phyloP scores from a whole-genome alignment of 805 yeast species.

The Sungouiozyma ichnusensis region DNA sequence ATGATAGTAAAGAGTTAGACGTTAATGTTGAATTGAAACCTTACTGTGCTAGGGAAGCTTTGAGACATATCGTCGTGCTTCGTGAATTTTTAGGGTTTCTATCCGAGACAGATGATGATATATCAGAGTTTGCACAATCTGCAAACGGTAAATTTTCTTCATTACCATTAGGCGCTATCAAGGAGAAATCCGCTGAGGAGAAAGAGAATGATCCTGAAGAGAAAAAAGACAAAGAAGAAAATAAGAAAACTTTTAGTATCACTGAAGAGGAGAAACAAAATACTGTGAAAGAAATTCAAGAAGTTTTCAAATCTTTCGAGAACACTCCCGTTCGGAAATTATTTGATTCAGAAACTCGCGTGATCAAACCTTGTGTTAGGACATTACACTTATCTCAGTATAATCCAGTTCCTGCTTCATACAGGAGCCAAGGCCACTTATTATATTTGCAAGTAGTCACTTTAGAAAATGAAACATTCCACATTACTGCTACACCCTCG shows the following conservation, averaged over 20 bases:
- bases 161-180: constrained; percentile 17
- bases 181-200: constrained; percentile 8
- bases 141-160: constrained; percentile 23
- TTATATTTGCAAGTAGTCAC: constrained; percentile 67
- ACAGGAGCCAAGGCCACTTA: constrained; percentile 64
- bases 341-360: constrained; percentile 12
- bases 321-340: constrained; percentile 10
- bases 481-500: constrained; percentile 64
- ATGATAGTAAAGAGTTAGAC: constrained; percentile 9
- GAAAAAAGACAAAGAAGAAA: constrained; percentile 10
- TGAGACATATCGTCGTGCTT: constrained; percentile 22
- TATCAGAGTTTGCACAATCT: constrained; percentile 26
- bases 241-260: constrained; percentile 18
- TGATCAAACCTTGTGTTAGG: constrained; percentile 33
- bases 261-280: constrained; percentile 24
- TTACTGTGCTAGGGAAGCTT: constrained; percentile 23
- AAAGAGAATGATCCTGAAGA: constrained; percentile 8
- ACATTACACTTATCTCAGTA: constrained; percentile 69
- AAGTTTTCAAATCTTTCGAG: constrained; percentile 15
- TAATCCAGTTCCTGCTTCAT: constrained; percentile 71
- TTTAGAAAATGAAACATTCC: constrained; percentile 67
- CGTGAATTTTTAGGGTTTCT: constrained; percentile 28
- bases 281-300: constrained; percentile 15
- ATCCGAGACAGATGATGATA: constrained; percentile 23
- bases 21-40: constrained; percentile 17